phyloP scores from a whole-genome alignment of 2,329 filamentous ascomycete genomes.

The Myrmaecium sp. region DNA sequence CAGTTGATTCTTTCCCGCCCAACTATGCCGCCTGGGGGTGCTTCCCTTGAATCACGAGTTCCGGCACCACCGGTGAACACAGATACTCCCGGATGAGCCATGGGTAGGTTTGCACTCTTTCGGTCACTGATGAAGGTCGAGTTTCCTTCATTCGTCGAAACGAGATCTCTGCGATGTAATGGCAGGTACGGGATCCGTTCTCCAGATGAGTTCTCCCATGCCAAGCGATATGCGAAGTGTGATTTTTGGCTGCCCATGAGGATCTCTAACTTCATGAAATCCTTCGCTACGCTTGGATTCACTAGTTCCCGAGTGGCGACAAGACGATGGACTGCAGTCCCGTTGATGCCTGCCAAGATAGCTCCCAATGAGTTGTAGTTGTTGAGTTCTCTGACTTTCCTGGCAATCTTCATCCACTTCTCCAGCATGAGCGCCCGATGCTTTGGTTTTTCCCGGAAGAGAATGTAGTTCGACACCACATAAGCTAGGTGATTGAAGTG shows the following conservation, averaged over 20 bases:
- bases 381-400: slow-evolving; percentile 73
- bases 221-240: slow-evolving; percentile 87
- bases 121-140: slow-evolving; percentile 59
- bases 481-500: slow-evolving; percentile 50
- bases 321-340: slow-evolving; percentile 70
- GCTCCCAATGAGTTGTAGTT: slow-evolving; percentile 97
- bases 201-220: slow-evolving; percentile 86
- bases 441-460: slow-evolving; percentile 89
- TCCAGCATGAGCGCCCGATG: slow-evolving; percentile 82
- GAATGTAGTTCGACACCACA: slow-evolving; percentile 36
- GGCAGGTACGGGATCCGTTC: slow-evolving; percentile 90
- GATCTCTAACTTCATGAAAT: slow-evolving; percentile 75
- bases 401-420: slow-evolving; percentile 84
- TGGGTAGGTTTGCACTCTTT: too few relatives aligned
- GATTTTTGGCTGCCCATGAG: slow-evolving; percentile 88
- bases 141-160: slow-evolving; percentile 84
- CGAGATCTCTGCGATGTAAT: slow-evolving; percentile 73
- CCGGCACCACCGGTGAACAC: slow-evolving; percentile 15
- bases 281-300: slow-evolving; percentile 53
- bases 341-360: slow-evolving; percentile 81
- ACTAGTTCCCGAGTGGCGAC: slow-evolving; percentile 64
- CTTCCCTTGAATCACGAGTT: slow-evolving; percentile 26
- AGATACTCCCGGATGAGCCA: slow-evolving; percentile 16
- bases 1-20: slow-evolving; percentile 65
- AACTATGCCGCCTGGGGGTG: slow-evolving; percentile 17